Base-by-base conservation (phyloP, 352 stramenopile genomes). In the Globisporangium cylindrosporum region DNA sequence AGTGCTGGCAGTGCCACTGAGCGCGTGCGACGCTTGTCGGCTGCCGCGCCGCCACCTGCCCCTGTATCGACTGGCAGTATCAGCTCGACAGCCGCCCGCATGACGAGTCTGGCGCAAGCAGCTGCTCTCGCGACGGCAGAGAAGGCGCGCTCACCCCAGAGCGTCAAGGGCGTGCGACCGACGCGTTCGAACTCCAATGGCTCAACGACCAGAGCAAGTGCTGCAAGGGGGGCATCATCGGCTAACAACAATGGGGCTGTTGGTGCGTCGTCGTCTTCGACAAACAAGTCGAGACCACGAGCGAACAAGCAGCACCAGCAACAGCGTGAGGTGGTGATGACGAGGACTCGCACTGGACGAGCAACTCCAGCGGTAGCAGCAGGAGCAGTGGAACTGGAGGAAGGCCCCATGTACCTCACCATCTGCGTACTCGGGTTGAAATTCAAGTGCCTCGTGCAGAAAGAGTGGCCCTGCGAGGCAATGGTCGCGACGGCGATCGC, bases 401-500 rank as follows among this genome's bases (percentile, higher is more conserved):
- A 59, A 38, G 65, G 80, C 34, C 66, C 74, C 27, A 74, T 94
- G 66, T 72, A 77, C n/a, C 73, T 94, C 18, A 63, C 32, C 14
- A 70, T 80, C 36, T 67, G 75, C 36, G 59, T 91, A 25, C 79
- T 90, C 12, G 87, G 85, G 46, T 73, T 77, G 27, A 73, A 80
- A 57, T 82, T 94, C 53, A 74, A 66, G 46, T 90, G 81, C 57
- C 71, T 79, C 29, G 82, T 92, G 59, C 77, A 81, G 55, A 77
- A 73, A 18, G 71, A 84, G 14, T 91, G 81, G 77, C 84, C 85
- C 24, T 92, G 85, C 58, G 85, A 93, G 58, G 79, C 78, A 32
- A 77, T 94, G 24, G 66, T 94, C n/a, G 74, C 72, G 10, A 79
- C 78, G 0, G 79, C 87, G 10, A 80, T 86, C n/a, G 81, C 88